These are phyloP conservation scores for Craterostigma plantagineum DNA, from an alignment of 257 asterid species.

Conservation along the genomic window DNA sequence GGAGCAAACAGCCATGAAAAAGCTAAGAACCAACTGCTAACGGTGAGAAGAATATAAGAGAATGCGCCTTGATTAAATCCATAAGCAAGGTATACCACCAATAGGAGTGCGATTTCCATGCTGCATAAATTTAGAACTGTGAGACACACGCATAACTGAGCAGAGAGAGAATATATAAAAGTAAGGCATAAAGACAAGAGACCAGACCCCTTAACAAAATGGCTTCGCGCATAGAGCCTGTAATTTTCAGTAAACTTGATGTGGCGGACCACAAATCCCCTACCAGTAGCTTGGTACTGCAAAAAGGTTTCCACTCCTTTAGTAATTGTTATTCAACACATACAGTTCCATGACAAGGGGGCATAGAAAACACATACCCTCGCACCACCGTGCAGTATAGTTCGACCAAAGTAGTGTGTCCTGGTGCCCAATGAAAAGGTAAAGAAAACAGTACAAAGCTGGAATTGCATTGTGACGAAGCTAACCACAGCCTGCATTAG, in stretches of 20 bases:
- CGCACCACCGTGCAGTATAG: constrained; percentile 98
- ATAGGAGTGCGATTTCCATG: constrained; percentile 71
- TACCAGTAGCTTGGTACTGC: constrained; percentile 98
- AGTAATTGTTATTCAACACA: constrained; percentile 9
- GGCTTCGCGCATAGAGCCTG: constrained; percentile 95
- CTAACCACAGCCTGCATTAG: constrained; percentile 65
- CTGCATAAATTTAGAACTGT: constrained; percentile 28
- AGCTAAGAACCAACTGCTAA: constrained; percentile 94
- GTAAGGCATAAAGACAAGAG: constrained; percentile 12
- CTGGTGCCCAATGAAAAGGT: constrained; percentile 91
- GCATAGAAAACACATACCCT: constrained; percentile 29
- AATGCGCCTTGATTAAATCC: constrained; percentile 58
- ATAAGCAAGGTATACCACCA: constrained; percentile 75
- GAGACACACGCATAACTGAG: not conserved
- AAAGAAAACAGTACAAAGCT: constrained; percentile 84
- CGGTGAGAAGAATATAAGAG: constrained; percentile 70
- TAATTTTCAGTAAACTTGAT: constrained; percentile 91
- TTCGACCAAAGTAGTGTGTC: constrained; percentile 95
- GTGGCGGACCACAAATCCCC: constrained; percentile 95
- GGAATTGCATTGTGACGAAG: constrained; percentile 96
- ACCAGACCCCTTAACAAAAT: constrained; percentile 84
- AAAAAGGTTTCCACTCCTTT: constrained; percentile 5
- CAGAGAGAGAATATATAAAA: not conserved
- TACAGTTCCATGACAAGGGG: constrained; percentile 9
- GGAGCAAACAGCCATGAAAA: constrained; percentile 94